These are phyloP conservation scores for Hypoxylon sp. DNA, from an alignment of 2,329 filamentous ascomycete genomes.

Conservation along the genomic window DNA sequence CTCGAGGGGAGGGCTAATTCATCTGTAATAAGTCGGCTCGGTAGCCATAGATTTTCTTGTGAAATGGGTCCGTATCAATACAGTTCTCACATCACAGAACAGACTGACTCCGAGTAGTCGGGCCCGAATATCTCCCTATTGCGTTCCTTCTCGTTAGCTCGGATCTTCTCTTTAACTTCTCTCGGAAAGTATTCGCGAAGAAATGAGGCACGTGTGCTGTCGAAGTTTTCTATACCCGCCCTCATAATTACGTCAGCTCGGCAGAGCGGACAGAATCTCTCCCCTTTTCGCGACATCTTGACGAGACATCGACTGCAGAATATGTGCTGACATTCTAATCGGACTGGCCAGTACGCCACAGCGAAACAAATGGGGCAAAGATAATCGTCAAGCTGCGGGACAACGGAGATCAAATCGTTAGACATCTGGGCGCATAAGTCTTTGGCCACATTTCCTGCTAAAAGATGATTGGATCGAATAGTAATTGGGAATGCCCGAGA, in stretches of 20 bases:
- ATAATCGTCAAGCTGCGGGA: slow-evolving; percentile 89
- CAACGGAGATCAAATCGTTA: slow-evolving; percentile 77
- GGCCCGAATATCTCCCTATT: slow-evolving; percentile 80
- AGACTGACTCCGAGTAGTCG: slow-evolving; percentile 71
- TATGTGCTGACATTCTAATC: slow-evolving; percentile 79
- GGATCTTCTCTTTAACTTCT: slow-evolving; percentile 76
- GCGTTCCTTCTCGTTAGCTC: slow-evolving; percentile 81
- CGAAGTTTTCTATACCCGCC: slow-evolving; percentile 80
- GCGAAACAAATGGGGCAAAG: slow-evolving; percentile 84
- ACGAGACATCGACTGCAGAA: slow-evolving; percentile 90
- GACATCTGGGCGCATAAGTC: slow-evolving; percentile 82
- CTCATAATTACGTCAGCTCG: slow-evolving; percentile 78
- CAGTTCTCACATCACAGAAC: slow-evolving; percentile 69
- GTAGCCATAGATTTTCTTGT: not conserved
- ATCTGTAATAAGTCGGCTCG: not conserved
- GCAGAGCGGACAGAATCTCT: slow-evolving; percentile 82
- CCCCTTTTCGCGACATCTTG: slow-evolving; percentile 79
- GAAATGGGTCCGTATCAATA: not conserved
- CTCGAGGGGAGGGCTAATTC: not conserved
- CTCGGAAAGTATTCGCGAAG: slow-evolving; percentile 82
- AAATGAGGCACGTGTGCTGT: slow-evolving; percentile 76
- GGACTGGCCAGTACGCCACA: slow-evolving; percentile 86
- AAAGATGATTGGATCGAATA: slow-evolving; percentile 71
- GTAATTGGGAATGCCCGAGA: slow-evolving; percentile 73
- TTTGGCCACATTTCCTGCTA: slow-evolving; percentile 78